Conservation (phyloP, 371 early-diverging fungal species). For the Rhizomucor pusillus region DNA sequence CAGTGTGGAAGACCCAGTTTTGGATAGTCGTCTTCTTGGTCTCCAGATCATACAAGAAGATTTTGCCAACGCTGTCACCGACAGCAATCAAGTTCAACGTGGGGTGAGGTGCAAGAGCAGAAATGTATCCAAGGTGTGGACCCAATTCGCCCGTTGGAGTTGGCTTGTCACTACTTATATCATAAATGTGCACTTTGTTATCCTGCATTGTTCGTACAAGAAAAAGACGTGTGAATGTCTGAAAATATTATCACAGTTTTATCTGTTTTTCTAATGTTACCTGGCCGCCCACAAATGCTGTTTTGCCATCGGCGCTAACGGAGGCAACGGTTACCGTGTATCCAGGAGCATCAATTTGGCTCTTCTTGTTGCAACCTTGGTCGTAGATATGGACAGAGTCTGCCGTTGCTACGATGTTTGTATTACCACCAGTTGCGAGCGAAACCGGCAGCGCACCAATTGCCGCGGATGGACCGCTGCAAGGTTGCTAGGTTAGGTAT, state of each 20-base stretch:
- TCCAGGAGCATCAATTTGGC: slow-evolving; percentile 20
- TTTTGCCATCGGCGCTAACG: slow-evolving; percentile 52
- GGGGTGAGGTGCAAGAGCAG: slow-evolving; percentile 77
- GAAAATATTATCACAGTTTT: too few relatives aligned
- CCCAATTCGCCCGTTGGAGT: slow-evolving; percentile 30
- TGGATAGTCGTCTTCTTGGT: slow-evolving; percentile 55
- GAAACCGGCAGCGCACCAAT: slow-evolving; percentile 54
- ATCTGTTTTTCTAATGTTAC: slow-evolving; percentile 33
- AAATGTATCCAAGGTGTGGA: slow-evolving; percentile 66
- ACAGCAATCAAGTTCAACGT: slow-evolving; percentile 71
- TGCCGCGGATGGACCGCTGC: slow-evolving; percentile 30
- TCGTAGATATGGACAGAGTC: slow-evolving; percentile 41
- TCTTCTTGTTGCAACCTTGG: slow-evolving; percentile 28
- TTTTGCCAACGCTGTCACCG: slow-evolving; percentile 81
- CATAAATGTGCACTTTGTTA: slow-evolving; percentile 47
- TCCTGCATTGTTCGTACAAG: slow-evolving; percentile 36
- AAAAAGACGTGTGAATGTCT: too few relatives aligned
- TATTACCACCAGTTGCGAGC: slow-evolving; percentile 42
- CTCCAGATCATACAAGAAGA: slow-evolving; percentile 68
- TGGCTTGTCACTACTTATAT: slow-evolving; percentile 14
- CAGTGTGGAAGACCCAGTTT: slow-evolving; percentile 90
- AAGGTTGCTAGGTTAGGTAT: neutral
- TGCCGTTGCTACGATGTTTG: slow-evolving; percentile 49
- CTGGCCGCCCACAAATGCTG: slow-evolving; percentile 70
- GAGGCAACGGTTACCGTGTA: slow-evolving; percentile 60